Conservation (phyloP, 2,329 filamentous ascomycete species). For the Aspergillus tubingensis region DNA sequence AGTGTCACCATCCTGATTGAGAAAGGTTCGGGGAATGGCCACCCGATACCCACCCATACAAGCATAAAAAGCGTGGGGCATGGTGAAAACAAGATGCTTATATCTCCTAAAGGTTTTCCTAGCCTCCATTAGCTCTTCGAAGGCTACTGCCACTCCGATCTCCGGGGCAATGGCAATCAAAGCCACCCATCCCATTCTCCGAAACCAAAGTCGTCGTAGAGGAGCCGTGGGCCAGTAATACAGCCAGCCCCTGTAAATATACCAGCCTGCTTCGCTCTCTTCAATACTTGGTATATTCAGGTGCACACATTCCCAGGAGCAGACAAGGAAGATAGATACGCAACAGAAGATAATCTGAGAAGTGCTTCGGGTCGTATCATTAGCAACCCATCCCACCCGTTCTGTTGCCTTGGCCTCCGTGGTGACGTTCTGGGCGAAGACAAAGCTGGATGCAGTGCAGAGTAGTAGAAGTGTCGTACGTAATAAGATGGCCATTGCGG, state of each 20-base stretch:
- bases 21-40: too few species aligned
- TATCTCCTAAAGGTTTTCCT: too few species aligned
- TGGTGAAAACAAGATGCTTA: too few species aligned
- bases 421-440: not conserved
- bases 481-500: not conserved
- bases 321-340: conserved; percentile 5
- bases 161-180: too few species aligned
- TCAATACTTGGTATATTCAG: conserved; percentile 1
- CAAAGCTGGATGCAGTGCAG: not conserved
- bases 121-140: too few species aligned
- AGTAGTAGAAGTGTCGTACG: not conserved
- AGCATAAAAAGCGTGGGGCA: too few species aligned
- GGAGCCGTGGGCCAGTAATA: conserved; percentile 1
- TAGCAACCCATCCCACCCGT: conserved; percentile 6
- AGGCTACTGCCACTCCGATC: too few species aligned
- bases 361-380: not conserved
- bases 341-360: conserved; percentile 11
- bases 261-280: conserved; percentile 10
- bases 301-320: conserved; percentile 11
- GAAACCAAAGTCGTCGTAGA: not conserved
- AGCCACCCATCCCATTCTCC: too few species aligned
- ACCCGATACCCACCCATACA: too few species aligned
- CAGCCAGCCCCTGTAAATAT: not conserved
- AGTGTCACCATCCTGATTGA: too few species aligned
- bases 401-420: not conserved